Percentiles rank a stretch among this genome's conserved stretches.
Conservation (phyloP, 306 rosid species). For the Elaeagnus macrophylla region DNA sequence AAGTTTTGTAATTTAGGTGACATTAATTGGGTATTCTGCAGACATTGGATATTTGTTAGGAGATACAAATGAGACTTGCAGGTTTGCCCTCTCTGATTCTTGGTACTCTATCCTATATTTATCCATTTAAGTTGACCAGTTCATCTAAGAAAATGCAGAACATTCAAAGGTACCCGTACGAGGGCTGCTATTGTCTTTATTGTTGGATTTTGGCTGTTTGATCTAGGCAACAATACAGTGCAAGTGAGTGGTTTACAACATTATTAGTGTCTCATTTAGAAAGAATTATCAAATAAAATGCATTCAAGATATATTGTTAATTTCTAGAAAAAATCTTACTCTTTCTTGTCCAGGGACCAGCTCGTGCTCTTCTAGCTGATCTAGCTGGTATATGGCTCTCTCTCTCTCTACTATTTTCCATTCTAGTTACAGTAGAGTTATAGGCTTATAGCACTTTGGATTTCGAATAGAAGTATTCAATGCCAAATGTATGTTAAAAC, state of each 20-base stretch:
- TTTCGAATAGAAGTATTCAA: too few species aligned
- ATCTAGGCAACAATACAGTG: constrained; percentile 98
- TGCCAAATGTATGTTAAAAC: background rate
- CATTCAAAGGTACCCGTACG: constrained; percentile 78
- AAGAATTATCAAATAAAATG: background rate
- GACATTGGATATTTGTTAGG: constrained; percentile 90
- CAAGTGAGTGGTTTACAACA: constrained; percentile 48
- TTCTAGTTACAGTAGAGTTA: background rate
- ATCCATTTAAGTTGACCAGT: constrained; percentile 15
- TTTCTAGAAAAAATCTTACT: constrained; percentile 14
- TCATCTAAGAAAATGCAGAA: constrained; percentile 41
- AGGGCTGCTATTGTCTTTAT: constrained; percentile 86
- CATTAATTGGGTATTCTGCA: constrained; percentile 89
- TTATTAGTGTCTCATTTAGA: constrained; percentile 9
- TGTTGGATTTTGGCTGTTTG: constrained; percentile 97
- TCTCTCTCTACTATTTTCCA: background rate
- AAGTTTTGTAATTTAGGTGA: constrained; percentile 58
- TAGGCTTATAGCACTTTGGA: too few species aligned
- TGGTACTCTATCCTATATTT: constrained; percentile 12
- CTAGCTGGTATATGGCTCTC: constrained; percentile 51
- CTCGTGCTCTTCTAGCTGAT: constrained; percentile 98
- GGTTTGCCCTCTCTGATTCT: constrained; percentile 42
- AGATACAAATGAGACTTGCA: constrained; percentile 85
- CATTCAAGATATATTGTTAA: background rate
- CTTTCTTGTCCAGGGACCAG: constrained; percentile 71